A percentile compares a stretch with the other conserved stretches of the same genome.
Evolutionary conservation across 805 yeast genomes (phyloP).

Genomic region (Isabelozyma heimii): DNA sequence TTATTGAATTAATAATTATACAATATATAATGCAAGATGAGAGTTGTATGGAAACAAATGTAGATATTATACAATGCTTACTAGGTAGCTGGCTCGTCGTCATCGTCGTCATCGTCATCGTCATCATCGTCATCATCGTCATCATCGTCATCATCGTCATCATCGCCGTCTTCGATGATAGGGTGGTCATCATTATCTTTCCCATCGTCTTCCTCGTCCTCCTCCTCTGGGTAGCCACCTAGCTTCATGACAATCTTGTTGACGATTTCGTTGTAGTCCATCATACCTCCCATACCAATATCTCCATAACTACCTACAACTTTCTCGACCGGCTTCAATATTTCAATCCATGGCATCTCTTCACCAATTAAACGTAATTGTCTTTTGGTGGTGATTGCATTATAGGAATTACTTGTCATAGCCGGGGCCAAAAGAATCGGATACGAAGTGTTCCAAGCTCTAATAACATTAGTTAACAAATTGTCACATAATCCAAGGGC

Average conservation of each 20-base stretch:
- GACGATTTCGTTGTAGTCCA: conserved; percentile 94
- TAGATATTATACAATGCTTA: neutral
- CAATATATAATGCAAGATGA: neutral
- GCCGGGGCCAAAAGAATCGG: conserved; percentile 94
- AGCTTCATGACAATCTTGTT: conserved; percentile 76
- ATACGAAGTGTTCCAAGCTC: conserved; percentile 93
- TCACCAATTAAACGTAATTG: conserved; percentile 75
- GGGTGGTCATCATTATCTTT: conserved; percentile 28
- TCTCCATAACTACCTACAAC: conserved; percentile 93
- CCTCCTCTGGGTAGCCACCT: conserved; percentile 50
- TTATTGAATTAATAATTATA: neutral
- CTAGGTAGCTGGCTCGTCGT: conserved; percentile 23
- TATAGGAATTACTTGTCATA: conserved; percentile 91
- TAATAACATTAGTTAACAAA: conserved; percentile 78
- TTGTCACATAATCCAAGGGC: conserved; percentile 92
- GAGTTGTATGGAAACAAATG: neutral
- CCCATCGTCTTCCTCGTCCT: conserved; percentile 47
- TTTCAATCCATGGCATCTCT: conserved; percentile 93
- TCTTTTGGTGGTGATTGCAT: conserved; percentile 81
- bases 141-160: conserved; percentile 31
- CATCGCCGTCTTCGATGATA: conserved; percentile 24
- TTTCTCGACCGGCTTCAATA: conserved; percentile 92
- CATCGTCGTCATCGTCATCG: conserved; percentile 46
- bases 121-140: conserved; percentile 38
- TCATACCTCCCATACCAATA: conserved; percentile 99